Base-by-base conservation (phyloP, 164 flowering plant species). In the Macadamia integrifolia region DNA sequence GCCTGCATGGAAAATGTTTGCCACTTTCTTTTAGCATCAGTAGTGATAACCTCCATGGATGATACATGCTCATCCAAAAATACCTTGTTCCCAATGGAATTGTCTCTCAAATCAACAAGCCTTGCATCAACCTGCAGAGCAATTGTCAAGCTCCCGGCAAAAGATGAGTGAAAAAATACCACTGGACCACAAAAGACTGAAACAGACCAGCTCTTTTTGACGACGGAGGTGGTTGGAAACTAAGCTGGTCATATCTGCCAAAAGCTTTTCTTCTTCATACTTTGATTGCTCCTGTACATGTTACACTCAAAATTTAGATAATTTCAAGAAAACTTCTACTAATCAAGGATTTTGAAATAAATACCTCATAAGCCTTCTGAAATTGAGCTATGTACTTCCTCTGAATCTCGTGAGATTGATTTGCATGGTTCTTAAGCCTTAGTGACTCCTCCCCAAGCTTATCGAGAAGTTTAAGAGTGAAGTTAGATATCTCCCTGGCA, bases 1-100 rank as follows among this genome's bases (percentile, higher is more conserved):
- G 89, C 86, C 69, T 90, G 90, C 56, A 65, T 61, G 17, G 85
- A 84, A 67, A 84, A 90, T 52, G 80, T 83, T 64, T 88, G 83
- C 98, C 99, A 94, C 68, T 94, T 94, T 60, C 99, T 81, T 76
- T 94, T 92, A 9, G 95, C 91, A 74, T 88, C 90, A 48, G 80
- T 71, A 29, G 93, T 79, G 32, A 84, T 76, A 57, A 81, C 83
- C 40, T 78, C 85, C 76, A 94, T 65, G 3, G 83, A 74, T 6
- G 90, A 85, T 67, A 86, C 79, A 72, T 89, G 91, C n/a, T 81
- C 84, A 68, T 87, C 93, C 77, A 92, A 75, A 75, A 80, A 82
- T 53, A 71, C 44, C 72, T 86, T 88, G 75, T 83, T 83, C 31
- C 76, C 80, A 65, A 58, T 12, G 30, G 81, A 82, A 73, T 75